Conservation (phyloP, 805 yeast genomes). For the Groenewaldozyma tartarivorans region DNA sequence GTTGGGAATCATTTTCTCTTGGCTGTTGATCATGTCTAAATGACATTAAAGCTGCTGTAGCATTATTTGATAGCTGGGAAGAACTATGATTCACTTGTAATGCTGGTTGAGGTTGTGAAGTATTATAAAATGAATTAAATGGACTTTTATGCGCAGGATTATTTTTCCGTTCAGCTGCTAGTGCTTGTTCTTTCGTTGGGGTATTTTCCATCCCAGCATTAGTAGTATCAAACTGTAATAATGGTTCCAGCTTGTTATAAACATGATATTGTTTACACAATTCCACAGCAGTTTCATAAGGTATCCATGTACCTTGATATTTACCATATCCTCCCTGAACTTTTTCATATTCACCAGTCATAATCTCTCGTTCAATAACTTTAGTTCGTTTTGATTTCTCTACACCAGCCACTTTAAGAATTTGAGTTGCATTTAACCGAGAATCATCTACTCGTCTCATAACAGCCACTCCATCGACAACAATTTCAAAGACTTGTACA, state of each 20-base stretch:
- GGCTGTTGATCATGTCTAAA: neutral
- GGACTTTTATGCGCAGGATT: neutral
- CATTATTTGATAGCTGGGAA: neutral
- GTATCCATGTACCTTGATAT: slow-evolving; percentile 70
- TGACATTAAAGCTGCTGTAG: neutral
- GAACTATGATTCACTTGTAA: neutral
- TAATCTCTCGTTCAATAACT: slow-evolving; percentile 54
- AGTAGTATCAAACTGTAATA: slow-evolving; percentile 36
- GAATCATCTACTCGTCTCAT: slow-evolving; percentile 58
- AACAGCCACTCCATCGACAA: slow-evolving; percentile 50
- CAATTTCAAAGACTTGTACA: slow-evolving; percentile 51
- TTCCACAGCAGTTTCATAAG: slow-evolving; percentile 47
- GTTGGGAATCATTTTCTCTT: neutral
- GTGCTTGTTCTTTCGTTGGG: slow-evolving; percentile 41
- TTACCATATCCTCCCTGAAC: slow-evolving; percentile 70
- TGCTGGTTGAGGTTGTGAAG: neutral
- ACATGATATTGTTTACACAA: slow-evolving; percentile 55
- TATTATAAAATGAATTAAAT: neutral
- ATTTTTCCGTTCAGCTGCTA: slow-evolving; percentile 30
- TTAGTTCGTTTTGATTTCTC: slow-evolving; percentile 57
- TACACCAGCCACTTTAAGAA: slow-evolving; percentile 56
- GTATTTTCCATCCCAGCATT: slow-evolving; percentile 30
- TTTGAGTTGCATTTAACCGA: slow-evolving; percentile 65
- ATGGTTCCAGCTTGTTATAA: slow-evolving; percentile 41
- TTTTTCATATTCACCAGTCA: slow-evolving; percentile 56